Evolutionary conservation across 106 monocot genomes (phyloP).

Genomic region (Dactylorhiza incarnata): DNA sequence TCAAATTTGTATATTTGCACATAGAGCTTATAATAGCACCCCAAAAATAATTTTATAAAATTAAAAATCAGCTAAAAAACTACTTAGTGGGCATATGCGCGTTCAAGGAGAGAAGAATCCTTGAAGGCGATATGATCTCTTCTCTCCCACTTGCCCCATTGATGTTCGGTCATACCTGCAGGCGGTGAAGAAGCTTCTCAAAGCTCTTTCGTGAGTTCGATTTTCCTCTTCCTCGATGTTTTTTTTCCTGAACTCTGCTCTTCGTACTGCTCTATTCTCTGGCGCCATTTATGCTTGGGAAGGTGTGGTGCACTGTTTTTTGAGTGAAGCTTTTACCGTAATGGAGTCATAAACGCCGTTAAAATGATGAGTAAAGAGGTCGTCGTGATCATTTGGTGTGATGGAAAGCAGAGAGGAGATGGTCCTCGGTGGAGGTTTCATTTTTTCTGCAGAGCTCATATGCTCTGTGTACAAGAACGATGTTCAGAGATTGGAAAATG

Average conservation of each 20-base stretch:
- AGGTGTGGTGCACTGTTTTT: not conserved
- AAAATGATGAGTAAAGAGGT: not conserved
- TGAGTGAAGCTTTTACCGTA: not conserved
- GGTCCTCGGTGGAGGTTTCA: not conserved
- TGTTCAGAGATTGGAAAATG: too few species aligned
- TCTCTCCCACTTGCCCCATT: constrained; percentile 6
- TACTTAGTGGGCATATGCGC: too few species aligned
- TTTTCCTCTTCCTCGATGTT: constrained; percentile 3
- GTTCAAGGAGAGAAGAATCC: constrained; percentile 45
- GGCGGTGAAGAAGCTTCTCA: constrained; percentile 42
- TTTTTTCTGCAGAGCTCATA: constrained; percentile 1
- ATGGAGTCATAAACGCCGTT: not conserved
- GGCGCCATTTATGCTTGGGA: not conserved
- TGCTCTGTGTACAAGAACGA: too few species aligned
- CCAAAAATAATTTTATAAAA: too few species aligned
- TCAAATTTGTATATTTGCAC: too few species aligned
- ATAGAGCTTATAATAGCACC: too few species aligned
- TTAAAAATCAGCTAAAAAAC: too few species aligned
- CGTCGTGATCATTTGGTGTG: not conserved
- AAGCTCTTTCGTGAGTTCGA: constrained; percentile 9
- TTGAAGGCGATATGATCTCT: constrained; percentile 26
- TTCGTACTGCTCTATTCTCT: constrained; percentile 10
- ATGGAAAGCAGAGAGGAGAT: not conserved
- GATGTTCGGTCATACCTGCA: constrained; percentile 27
- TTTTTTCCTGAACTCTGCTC: constrained; percentile 10